A percentile compares a stretch with the other conserved stretches of the same genome.
Evolutionary conservation across 169 alveolate genomes (phyloP).

Genomic region (Plasmodium blacklocki): DNA sequence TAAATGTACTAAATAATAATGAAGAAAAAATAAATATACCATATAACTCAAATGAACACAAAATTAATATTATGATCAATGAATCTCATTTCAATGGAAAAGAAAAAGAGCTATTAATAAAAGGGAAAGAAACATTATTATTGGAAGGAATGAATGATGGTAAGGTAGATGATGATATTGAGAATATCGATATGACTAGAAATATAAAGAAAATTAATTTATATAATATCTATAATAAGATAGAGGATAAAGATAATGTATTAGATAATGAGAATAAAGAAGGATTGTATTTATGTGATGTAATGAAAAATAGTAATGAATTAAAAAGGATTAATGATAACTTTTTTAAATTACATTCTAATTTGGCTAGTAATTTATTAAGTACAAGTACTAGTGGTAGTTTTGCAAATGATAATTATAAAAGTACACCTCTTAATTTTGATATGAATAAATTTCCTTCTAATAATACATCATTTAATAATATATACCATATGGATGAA

Average conservation of each 20-base stretch:
- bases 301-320: constrained; percentile 20
- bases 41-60: neutral
- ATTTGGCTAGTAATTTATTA: constrained; percentile 55
- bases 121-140: no score
- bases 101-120: no score
- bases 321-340: constrained; percentile 30
- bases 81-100: neutral
- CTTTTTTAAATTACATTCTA: constrained; percentile 47
- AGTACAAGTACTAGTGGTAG: constrained; percentile 72
- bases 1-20: neutral
- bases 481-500: constrained; percentile 5
- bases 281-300: constrained; percentile 27
- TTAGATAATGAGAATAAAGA: constrained; percentile 33
- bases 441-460: constrained; percentile 34
- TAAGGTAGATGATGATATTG: constrained; percentile 22
- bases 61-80: neutral
- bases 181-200: constrained; percentile 7
- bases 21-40: neutral
- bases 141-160: constrained; percentile 1
- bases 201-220: constrained; percentile 19
- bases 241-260: neutral
- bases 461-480: constrained; percentile 24
- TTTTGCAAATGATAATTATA: constrained; percentile 53
- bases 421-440: constrained; percentile 17
- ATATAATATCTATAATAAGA: constrained; percentile 22